Conservation (phyloP, 129 eudicot genomes). For the sunflower (Helianthus annuus) region HanXRQr2.0-SUNRISE NC_035443.2:19603545-19604044, state of each 20-base stretch:
- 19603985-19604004: conserved; percentile 45
- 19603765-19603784: not conserved
- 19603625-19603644: not conserved
- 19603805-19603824: no score
- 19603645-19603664: no score
- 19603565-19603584: no score
- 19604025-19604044: conserved; percentile 67
- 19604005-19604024: conserved; percentile 41
- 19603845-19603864: no score
- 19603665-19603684: no score
- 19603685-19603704: not conserved
- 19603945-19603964: not conserved
- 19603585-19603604: no score
- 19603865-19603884: not conserved
- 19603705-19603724: not conserved
- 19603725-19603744: not conserved
- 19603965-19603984: conserved; percentile 72
- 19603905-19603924: not conserved
- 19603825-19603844: no score
- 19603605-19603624: not conserved
- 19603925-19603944: not conserved
- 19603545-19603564: not conserved
- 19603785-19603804: not conserved
- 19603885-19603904: not conserved
- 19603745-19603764: not conserved